These are phyloP conservation scores for Corymbia maculata DNA, from an alignment of 345 rosid genomes.

Conservation along the genomic window DNA sequence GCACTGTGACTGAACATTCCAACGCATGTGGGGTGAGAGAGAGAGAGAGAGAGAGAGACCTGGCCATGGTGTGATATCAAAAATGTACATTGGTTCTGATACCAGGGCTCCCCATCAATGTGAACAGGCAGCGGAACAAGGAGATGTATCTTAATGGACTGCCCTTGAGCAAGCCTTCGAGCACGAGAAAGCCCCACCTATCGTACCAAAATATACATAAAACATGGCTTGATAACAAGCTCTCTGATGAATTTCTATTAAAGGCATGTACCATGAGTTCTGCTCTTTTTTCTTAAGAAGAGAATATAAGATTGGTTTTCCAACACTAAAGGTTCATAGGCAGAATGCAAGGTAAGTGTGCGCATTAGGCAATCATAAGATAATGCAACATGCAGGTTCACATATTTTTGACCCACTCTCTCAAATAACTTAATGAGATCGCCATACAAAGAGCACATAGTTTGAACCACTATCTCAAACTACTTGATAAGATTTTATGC, in stretches of 20 bases:
- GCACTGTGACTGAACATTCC: not conserved
- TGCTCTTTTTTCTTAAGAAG: not conserved
- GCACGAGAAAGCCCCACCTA: conserved; percentile 97
- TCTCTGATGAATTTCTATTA: not conserved
- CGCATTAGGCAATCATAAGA: not conserved
- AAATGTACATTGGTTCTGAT: conserved; percentile 72
- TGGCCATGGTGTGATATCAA: conserved; percentile 85
- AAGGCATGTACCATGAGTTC: not conserved
- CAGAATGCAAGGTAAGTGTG: not conserved
- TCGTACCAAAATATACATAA: not conserved
- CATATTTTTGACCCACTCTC: not conserved
- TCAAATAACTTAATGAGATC: not conserved
- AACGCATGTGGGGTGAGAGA: not conserved
- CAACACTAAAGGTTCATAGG: not conserved
- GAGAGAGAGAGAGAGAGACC: conserved; percentile 34
- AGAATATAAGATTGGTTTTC: not conserved
- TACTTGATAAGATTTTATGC: not conserved
- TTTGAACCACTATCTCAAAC: not conserved
- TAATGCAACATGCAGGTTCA: not conserved
- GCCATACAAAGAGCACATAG: not conserved
- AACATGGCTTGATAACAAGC: not conserved
- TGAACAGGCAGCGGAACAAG: conserved; percentile 80
- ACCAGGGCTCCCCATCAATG: conserved; percentile 98
- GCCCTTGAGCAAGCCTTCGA: conserved; percentile 94
- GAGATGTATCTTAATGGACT: conserved; percentile 76